Evolutionary conservation across 2,329 filamentous ascomycete species (phyloP), one percentile per base, ranked within the genome.

Genomic region (Paracoccidioides brasiliensis): DNA sequence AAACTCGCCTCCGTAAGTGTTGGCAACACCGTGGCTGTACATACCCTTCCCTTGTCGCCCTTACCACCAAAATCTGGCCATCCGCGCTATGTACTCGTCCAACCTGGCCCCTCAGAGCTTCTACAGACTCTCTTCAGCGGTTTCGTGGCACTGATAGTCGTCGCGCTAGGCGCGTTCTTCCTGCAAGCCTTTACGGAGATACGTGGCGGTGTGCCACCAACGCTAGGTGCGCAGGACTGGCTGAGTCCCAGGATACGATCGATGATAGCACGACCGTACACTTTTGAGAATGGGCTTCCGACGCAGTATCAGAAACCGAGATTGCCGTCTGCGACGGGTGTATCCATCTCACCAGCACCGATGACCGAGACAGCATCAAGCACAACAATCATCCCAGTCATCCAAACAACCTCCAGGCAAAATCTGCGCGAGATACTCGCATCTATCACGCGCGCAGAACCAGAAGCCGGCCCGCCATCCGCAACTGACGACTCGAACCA

Each of bases 1-100:
- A 88, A 87, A 63, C 80, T 95, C 3, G 90, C 88, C 35, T 90
- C 86, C 49, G 85, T 88, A 43, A 89, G 86, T 51, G 83, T 94
- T 62, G 85, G 83, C 58, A 90, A 90, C 67, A 87, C 83, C 0
- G 81, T 90, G 43, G 82, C 86, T 35, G 83, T 95, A 32, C 88
- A 95, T 69, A 85, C 82, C 42, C 83, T 95, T 59, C 83, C 88
- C 0, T 78, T 95, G 5, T 67, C 72, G 4, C 72, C 72, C 8
- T 69, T 67, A 38, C 72, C 74, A 6, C 62, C 69, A 3, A 60
- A 65, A n/a, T 74, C 74, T 8, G 64, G 73, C 28, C 71, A 80
- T 0, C 75, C 79, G 8, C 86, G 87, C 59, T 90, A 90, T 66
- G 80, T 90, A 3, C 80, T 90, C 37, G 81, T 79, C 15, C 75